These are phyloP conservation scores for Cymbopogon citratus DNA, from an alignment of 176 grass and related monocot species.

Conservation along the genomic window DNA sequence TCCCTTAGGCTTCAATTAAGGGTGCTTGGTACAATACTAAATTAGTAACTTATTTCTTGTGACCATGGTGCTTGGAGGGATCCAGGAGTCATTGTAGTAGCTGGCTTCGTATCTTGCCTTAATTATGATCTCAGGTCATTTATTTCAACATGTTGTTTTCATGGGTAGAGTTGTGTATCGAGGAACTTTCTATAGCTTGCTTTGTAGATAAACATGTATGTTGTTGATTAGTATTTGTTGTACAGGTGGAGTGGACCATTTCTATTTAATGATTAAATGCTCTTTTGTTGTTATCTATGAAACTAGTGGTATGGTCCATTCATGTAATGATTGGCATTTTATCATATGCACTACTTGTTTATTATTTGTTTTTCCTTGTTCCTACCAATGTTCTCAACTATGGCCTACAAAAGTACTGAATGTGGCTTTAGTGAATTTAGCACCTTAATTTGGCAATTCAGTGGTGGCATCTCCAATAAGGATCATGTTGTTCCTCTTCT, in stretches of 20 bases:
- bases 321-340: background rate
- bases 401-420: slow-evolving; percentile 40
- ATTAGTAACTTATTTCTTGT: no score
- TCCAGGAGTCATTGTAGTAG: no score
- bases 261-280: background rate
- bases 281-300: background rate
- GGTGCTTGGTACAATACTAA: no score
- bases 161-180: background rate
- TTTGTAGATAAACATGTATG: background rate
- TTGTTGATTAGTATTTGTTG: background rate
- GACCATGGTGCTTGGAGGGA: no score
- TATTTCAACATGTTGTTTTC: no score
- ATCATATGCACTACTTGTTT: background rate
- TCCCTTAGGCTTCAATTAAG: no score
- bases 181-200: background rate
- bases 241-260: background rate
- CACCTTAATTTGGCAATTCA: background rate
- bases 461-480: background rate
- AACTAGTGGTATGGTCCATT: background rate
- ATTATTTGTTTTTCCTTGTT: background rate
- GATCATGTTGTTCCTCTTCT: background rate
- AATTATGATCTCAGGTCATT: no score
- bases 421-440: slow-evolving; percentile 22
- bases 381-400: background rate
- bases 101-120: no score